These are phyloP conservation scores for Casuarina equisetifolia DNA, from an alignment of 306 rosid species.

Conservation along the genomic window DNA sequence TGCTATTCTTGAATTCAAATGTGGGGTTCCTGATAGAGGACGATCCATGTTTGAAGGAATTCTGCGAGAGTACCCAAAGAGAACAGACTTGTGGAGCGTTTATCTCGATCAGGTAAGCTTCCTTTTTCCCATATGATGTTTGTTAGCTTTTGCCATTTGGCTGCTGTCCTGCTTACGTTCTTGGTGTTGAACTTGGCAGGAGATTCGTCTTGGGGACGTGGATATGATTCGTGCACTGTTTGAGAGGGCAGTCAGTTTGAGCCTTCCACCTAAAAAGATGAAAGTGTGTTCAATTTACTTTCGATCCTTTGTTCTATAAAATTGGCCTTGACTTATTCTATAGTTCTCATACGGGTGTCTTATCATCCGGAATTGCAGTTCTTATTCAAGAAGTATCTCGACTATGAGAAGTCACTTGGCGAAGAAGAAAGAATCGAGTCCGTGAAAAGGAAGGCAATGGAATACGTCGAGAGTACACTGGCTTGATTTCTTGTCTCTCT, in stretches of 20 bases:
- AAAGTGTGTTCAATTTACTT: constrained; percentile 46
- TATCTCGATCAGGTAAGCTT: constrained; percentile 88
- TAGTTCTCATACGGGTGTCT: constrained; percentile 15
- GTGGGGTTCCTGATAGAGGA: constrained; percentile 81
- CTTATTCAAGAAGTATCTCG: constrained; percentile 80
- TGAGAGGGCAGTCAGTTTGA: constrained; percentile 85
- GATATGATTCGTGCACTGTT: constrained; percentile 79
- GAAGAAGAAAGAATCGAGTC: constrained; percentile 67
- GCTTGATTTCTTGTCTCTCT: constrained; percentile 34
- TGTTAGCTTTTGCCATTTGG: constrained; percentile 1
- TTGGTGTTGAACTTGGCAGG: constrained; percentile 46
- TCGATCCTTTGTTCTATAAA: neutral
- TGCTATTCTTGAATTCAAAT: constrained; percentile 84
- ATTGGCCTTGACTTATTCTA: neutral
- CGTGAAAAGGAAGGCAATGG: constrained; percentile 82
- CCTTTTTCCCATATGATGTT: neutral
- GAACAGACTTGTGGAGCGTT: constrained; percentile 87
- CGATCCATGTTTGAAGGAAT: constrained; percentile 87
- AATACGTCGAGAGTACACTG: constrained; percentile 65
- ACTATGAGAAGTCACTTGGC: constrained; percentile 77
- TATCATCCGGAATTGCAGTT: constrained; percentile 51
- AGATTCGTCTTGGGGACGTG: constrained; percentile 69
- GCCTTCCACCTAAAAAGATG: constrained; percentile 87
- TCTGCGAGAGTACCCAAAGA: constrained; percentile 75
- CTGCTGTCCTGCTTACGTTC: constrained; percentile 18